Evolutionary conservation across 495 filamentous ascomycete species (phyloP), one percentile per base, ranked within the genome.

Genomic region (Daldinia childiae): DNA sequence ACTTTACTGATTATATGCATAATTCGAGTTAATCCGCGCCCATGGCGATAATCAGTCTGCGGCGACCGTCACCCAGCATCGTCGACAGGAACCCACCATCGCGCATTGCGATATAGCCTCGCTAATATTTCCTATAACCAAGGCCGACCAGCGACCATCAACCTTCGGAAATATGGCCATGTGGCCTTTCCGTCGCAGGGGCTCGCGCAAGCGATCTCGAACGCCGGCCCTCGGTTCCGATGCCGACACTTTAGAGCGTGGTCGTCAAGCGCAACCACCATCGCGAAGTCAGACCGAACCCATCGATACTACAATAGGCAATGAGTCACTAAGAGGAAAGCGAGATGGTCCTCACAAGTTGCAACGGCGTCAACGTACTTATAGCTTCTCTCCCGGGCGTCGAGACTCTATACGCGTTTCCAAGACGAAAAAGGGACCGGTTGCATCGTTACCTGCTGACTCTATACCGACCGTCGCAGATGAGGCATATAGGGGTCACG

Each of bases 131-230:
- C 43, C 63, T 29, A 43, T 48, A 30, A 57, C 60, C 36, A 43
- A 69, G 62, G 27, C 32, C 56, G 43, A 58, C 19, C 32, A 30
- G 27, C 56, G 43, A 58, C 19, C 32, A 30, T 58, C 55, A 70
- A 77, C 76, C 62, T 52, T 54, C 39, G 58, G 55, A 83, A 84
- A 77, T 69, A 93, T 92, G 90, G 87, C 88, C 76, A 82, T 93
- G 82, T 94, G 91, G 91, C 91, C 89, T 36, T 94, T 93, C 79
- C 85, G 90, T 79, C 89, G 90, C 63, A 91, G 85, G 78, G 88
- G 83, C 82, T 80, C 81, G 64, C 80, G 82, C 72, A 83, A 80
- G 71, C 81, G 80, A 68, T 73, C 79, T 41, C 74, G 77, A 32
- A 76, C 78, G 41, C 81, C 75, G 65, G 79, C 80, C 32, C 67